phyloP scores from a whole-genome alignment of 805 yeast species.

The Debaryomyces prosopidis region DNA sequence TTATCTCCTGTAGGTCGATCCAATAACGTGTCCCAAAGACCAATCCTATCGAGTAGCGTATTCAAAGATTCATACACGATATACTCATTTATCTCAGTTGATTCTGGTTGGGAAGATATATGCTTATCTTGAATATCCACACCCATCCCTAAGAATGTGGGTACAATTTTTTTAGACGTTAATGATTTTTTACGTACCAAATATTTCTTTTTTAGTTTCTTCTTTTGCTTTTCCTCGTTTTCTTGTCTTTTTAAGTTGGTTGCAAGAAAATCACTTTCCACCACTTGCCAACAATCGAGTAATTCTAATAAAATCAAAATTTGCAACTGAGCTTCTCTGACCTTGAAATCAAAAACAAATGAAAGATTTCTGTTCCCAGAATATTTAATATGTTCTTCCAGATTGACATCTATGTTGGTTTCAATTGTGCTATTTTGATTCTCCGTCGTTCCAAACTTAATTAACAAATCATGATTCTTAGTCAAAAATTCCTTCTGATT shows the following conservation, averaged over 20 bases:
- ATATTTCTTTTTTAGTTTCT: slow-evolving; percentile 18
- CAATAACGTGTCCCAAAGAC: slow-evolving; percentile 52
- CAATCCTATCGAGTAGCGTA: slow-evolving; percentile 51
- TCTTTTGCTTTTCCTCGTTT: slow-evolving; percentile 22
- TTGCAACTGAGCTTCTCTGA: slow-evolving; percentile 59
- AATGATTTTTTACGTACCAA: slow-evolving; percentile 19
- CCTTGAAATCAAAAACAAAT: slow-evolving; percentile 41
- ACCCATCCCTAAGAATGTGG: slow-evolving; percentile 46
- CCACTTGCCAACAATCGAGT: slow-evolving; percentile 31
- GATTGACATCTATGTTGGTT: slow-evolving; percentile 18
- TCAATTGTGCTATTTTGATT: slow-evolving; percentile 18
- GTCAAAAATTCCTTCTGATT: slow-evolving; percentile 16
- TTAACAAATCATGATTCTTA: slow-evolving; percentile 5
- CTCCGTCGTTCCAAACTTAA: background rate
- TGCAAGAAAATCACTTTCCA: slow-evolving; percentile 35
- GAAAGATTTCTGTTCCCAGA: slow-evolving; percentile 19
- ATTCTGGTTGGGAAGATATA: slow-evolving; percentile 12
- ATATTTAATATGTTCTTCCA: slow-evolving; percentile 5
- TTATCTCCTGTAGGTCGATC: slow-evolving; percentile 29
- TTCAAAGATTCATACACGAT: slow-evolving; percentile 32
- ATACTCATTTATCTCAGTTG: slow-evolving; percentile 20
- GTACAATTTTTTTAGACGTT: slow-evolving; percentile 29
- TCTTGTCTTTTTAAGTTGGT: slow-evolving; percentile 24
- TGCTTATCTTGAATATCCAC: slow-evolving; percentile 11
- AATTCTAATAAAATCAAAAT: slow-evolving; percentile 49